These are phyloP conservation scores for Lachnellula hyalina DNA, from an alignment of 2,329 filamentous ascomycete species.

Conservation along the genomic window DNA sequence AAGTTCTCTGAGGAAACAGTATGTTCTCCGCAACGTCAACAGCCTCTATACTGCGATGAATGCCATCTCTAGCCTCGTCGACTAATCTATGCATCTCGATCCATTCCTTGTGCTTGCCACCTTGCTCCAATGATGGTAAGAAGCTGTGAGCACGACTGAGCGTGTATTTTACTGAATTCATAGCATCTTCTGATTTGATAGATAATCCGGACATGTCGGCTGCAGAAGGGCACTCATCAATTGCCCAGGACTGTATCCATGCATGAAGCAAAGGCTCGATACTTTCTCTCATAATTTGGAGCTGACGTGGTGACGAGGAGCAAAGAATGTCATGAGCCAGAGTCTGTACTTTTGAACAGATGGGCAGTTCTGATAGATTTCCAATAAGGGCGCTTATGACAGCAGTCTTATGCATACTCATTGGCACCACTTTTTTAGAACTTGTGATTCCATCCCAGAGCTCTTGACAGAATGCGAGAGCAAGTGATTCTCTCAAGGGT, in stretches of 20 bases:
- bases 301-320: slow-evolving; percentile 17
- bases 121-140: background rate
- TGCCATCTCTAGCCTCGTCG: background rate
- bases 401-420: slow-evolving; percentile 12
- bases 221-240: background rate
- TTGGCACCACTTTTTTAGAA: slow-evolving; percentile 22
- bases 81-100: background rate
- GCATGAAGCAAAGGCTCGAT: slow-evolving; percentile 13
- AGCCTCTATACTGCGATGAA: background rate
- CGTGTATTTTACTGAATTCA: background rate
- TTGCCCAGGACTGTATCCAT: slow-evolving; percentile 15
- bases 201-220: background rate
- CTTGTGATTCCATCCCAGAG: slow-evolving; percentile 24
- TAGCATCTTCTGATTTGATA: background rate
- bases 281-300: slow-evolving; percentile 6
- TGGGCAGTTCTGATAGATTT: slow-evolving; percentile 14
- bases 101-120: background rate
- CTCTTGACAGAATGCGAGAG: slow-evolving; percentile 20
- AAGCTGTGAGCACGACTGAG: background rate
- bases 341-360: slow-evolving; percentile 10
- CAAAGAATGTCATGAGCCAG: slow-evolving; percentile 18
- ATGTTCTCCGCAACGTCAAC: slow-evolving; percentile 2
- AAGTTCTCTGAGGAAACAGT: slow-evolving; percentile 1
- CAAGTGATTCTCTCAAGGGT: background rate
- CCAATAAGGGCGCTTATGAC: slow-evolving; percentile 14